Evolutionary conservation across 495 filamentous ascomycete species (phyloP).

Genomic region (Daldinia loculata): DNA sequence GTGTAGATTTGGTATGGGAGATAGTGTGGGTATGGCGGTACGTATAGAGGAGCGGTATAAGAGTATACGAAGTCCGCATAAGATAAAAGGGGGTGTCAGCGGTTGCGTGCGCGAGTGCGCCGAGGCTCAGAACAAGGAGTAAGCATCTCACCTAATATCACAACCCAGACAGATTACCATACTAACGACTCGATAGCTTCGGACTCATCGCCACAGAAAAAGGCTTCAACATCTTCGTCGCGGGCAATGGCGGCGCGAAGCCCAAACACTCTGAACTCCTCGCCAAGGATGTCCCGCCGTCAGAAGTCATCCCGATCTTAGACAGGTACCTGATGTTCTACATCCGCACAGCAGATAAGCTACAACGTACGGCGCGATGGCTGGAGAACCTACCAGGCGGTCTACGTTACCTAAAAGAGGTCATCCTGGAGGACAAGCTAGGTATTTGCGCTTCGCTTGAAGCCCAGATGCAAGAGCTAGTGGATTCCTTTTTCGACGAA

Average conservation of each 20-base stretch:
- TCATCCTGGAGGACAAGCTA: conserved; percentile 88
- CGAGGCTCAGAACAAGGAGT: conserved; percentile 96
- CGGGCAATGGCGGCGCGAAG: conserved; percentile 90
- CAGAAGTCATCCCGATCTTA: conserved; percentile 84
- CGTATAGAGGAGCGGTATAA: conserved; percentile 94
- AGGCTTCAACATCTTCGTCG: conserved; percentile 95
- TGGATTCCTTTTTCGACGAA: conserved; percentile 92
- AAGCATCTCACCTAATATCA: conserved; percentile 41
- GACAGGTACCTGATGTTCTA: conserved; percentile 97
- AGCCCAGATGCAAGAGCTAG: conserved; percentile 86
- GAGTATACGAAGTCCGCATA: conserved; percentile 88
- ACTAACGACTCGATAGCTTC: conserved; percentile 63
- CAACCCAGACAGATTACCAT: neutral
- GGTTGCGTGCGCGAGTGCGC: conserved; percentile 95
- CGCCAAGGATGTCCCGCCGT: conserved; percentile 86
- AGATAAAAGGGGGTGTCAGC: conserved; percentile 92
- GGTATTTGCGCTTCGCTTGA: conserved; percentile 90
- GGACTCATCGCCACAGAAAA: conserved; percentile 95
- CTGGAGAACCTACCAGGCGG: conserved; percentile 88
- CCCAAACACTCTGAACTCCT: conserved; percentile 88
- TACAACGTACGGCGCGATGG: conserved; percentile 94
- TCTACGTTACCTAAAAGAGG: conserved; percentile 82
- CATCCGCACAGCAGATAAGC: conserved; percentile 93
- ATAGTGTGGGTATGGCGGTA: conserved; percentile 97
- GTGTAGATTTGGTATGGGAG: conserved; percentile 93